Conservation (phyloP, 768 basidiomycete genomes). For the Rhodocollybia butyracea region DNA sequence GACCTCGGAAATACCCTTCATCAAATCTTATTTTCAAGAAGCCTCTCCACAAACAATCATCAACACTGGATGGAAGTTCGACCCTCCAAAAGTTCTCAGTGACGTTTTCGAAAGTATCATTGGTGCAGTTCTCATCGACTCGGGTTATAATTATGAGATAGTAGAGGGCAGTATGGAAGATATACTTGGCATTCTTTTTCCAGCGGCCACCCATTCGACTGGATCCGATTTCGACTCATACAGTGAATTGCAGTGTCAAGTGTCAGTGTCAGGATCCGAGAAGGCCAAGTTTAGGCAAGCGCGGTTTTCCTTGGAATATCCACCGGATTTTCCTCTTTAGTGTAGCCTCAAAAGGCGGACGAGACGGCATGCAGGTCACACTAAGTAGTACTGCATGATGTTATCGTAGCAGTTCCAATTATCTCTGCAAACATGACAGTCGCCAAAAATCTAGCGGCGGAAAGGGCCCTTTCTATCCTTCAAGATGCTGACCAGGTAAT, state of each 20-base stretch:
- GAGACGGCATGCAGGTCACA: conserved; percentile 52
- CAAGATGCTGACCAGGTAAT: conserved; percentile 43
- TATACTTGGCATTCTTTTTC: conserved; percentile 56
- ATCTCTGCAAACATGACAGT: conserved; percentile 52
- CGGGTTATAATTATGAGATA: conserved; percentile 72
- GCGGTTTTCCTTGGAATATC: not conserved
- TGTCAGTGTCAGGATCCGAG: conserved; percentile 55
- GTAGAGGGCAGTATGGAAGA: conserved; percentile 65
- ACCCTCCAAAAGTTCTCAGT: conserved; percentile 82
- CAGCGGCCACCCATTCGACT: conserved; percentile 53
- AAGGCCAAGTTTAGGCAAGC: conserved; percentile 43
- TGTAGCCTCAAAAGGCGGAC: conserved; percentile 11
- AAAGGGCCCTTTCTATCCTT: conserved; percentile 54
- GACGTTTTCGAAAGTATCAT: conserved; percentile 85
- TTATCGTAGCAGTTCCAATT: conserved; percentile 56
- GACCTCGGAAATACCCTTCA: no score
- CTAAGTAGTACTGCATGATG: conserved; percentile 60
- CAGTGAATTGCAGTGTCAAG: conserved; percentile 58
- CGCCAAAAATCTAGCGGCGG: conserved; percentile 68
- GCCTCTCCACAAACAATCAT: conserved; percentile 62
- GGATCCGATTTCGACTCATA: conserved; percentile 74
- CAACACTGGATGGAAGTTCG: conserved; percentile 70
- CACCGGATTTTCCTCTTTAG: not conserved
- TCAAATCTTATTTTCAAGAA: conserved; percentile 52
- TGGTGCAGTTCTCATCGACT: conserved; percentile 82